Evolutionary conservation across 805 yeast species (phyloP).

Genomic region (Candida chauliodis): DNA sequence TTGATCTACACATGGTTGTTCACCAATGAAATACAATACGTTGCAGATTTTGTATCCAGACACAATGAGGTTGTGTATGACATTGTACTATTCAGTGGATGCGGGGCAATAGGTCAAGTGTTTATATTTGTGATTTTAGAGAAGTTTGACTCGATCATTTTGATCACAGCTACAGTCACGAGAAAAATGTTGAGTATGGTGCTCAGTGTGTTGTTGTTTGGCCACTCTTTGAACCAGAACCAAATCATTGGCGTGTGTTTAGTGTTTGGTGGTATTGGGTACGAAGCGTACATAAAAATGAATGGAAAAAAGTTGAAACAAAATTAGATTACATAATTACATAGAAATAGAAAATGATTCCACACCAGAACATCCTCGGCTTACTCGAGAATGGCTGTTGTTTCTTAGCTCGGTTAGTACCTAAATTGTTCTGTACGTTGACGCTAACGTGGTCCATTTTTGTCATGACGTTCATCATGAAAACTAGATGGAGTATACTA

Average conservation of each 20-base stretch:
- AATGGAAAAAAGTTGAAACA: slow-evolving; percentile 11
- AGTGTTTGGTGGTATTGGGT: slow-evolving; percentile 83
- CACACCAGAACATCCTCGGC: not conserved
- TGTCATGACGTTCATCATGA: slow-evolving; percentile 21
- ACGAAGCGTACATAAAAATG: slow-evolving; percentile 56
- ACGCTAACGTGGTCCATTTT: slow-evolving; percentile 48
- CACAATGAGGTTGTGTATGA: slow-evolving; percentile 59
- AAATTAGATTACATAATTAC: slow-evolving; percentile 6
- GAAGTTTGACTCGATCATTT: slow-evolving; percentile 75
- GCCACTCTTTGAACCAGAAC: slow-evolving; percentile 57
- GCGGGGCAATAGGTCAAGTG: slow-evolving; percentile 93
- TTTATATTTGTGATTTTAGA: slow-evolving; percentile 85
- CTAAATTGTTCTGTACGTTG: slow-evolving; percentile 43
- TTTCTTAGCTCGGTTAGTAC: slow-evolving; percentile 34
- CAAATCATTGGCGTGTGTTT: slow-evolving; percentile 80
- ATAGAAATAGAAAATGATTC: slow-evolving; percentile 7
- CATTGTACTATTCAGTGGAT: slow-evolving; percentile 60
- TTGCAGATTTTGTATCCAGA: slow-evolving; percentile 43
- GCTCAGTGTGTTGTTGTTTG: slow-evolving; percentile 79
- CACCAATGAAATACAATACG: slow-evolving; percentile 47
- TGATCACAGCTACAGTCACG: slow-evolving; percentile 93
- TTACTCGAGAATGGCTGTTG: slow-evolving; percentile 9
- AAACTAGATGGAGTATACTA: slow-evolving; percentile 14
- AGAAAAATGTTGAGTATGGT: slow-evolving; percentile 96
- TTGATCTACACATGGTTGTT: slow-evolving; percentile 43